Conservation (phyloP, 1,139 yeast genomes). For the Scheffersomyces illinoinensis region DNA sequence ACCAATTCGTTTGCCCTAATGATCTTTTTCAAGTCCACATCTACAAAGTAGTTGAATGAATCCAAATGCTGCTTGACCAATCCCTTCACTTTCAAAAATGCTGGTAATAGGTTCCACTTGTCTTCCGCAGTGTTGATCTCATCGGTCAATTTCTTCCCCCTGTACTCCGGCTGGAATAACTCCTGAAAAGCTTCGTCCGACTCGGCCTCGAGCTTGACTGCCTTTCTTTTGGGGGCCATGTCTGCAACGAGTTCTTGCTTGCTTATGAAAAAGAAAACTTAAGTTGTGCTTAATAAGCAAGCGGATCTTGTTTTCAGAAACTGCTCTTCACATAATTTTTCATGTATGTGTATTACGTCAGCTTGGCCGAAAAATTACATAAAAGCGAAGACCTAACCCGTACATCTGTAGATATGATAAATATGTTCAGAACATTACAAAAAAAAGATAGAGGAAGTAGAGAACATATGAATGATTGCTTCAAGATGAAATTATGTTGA, state of each 20-base stretch:
- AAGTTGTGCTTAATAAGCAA: not conserved
- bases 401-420: not conserved
- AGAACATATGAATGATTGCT: not conserved
- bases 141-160: conserved; percentile 85
- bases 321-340: not conserved
- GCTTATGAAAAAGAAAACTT: not conserved
- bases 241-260: not conserved
- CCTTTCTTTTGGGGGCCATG: conserved; percentile 20
- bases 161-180: conserved; percentile 74
- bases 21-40: conserved; percentile 88
- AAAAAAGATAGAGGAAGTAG: not conserved
- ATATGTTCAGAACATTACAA: not conserved
- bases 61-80: conserved; percentile 95
- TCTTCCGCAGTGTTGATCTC: conserved; percentile 88
- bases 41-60: conserved; percentile 94
- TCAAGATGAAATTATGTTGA: not conserved
- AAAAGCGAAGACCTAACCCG: not conserved
- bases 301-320: not conserved
- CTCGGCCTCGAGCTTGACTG: conserved; percentile 12
- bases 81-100: conserved; percentile 93
- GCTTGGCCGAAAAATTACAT: not conserved
- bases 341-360: not conserved
- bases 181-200: conserved; percentile 66
- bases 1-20: conserved; percentile 87
- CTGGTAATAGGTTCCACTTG: conserved; percentile 95